These are phyloP conservation scores for Micractinium sp. DNA, from an alignment of 139 green algal genomes.

Conservation along the genomic window DNA sequence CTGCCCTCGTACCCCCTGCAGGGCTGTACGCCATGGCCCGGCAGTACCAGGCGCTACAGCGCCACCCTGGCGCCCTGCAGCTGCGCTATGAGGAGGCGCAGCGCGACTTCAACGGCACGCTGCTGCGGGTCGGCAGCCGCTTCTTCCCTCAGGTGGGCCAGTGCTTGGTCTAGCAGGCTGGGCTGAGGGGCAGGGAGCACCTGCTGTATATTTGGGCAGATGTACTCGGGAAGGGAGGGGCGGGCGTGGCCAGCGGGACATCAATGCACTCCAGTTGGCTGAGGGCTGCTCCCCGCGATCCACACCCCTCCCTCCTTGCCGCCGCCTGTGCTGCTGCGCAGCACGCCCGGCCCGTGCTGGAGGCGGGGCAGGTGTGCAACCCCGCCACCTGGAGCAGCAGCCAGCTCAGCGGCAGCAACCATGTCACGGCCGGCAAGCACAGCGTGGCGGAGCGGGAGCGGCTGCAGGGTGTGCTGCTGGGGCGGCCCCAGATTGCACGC, in stretches of 20 bases:
- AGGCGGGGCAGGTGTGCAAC: constrained; percentile 9
- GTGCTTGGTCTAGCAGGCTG: not conserved
- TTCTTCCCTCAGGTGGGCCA: constrained; percentile 15
- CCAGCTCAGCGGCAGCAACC: not conserved
- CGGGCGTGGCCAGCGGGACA: too few species aligned
- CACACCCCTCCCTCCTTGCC: not conserved
- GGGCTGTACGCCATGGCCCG: constrained; percentile 36
- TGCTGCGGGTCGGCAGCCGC: not conserved
- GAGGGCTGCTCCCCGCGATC: not conserved
- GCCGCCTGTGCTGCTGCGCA: not conserved
- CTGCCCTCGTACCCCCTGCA: not conserved
- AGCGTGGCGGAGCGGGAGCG: not conserved
- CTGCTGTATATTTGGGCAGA: not conserved
- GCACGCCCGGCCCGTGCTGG: not conserved
- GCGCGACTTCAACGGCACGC: not conserved
- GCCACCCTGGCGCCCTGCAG: constrained; percentile 17
- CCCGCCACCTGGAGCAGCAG: not conserved
- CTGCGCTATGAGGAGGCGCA: constrained; percentile 21
- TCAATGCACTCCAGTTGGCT: too few species aligned
- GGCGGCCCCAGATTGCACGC: not conserved
- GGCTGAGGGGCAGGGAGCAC: not conserved
- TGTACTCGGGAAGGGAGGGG: too few species aligned
- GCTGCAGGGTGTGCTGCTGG: constrained; percentile 22
- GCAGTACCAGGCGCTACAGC: constrained; percentile 15
- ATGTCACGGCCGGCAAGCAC: constrained; percentile 28